phyloP scores from a whole-genome alignment of 169 alveolate genomes.

The Condylostoma magnum region DNA sequence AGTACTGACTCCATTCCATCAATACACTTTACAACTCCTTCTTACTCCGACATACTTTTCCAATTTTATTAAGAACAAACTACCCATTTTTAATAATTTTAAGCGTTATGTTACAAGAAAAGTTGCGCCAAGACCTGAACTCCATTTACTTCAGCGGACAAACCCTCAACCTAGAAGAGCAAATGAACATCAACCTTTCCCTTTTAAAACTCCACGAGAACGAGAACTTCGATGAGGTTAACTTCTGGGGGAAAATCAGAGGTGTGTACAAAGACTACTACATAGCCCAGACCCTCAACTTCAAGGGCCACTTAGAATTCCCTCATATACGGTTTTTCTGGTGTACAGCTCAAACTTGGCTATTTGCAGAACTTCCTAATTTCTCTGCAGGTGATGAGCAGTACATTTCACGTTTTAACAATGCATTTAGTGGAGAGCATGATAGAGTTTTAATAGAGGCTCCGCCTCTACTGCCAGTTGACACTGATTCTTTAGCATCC shows the following conservation, averaged over 20 bases:
- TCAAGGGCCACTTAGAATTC: conserved; percentile 67
- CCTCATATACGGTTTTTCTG: conserved; percentile 72
- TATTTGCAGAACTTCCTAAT: neutral
- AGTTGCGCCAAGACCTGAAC: too few species aligned
- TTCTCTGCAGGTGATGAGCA: neutral
- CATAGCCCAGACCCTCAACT: conserved; percentile 65
- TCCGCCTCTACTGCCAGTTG: neutral
- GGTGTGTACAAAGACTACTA: conserved; percentile 70
- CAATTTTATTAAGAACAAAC: too few species aligned
- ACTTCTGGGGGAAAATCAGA: conserved; percentile 78
- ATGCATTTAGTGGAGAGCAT: neutral
- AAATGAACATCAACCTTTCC: neutral
- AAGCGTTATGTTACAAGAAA: too few species aligned
- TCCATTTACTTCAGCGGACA: too few species aligned
- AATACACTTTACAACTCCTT: too few species aligned
- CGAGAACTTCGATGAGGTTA: conserved; percentile 23
- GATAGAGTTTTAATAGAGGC: conserved; percentile 5
- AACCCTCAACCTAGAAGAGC: conserved; percentile 9
- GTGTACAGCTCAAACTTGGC: conserved; percentile 16
- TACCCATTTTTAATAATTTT: too few species aligned
- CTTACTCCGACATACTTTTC: too few species aligned
- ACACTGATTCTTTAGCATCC: neutral
- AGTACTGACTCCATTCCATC: too few species aligned
- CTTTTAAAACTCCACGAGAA: neutral
- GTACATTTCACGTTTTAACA: neutral